Base-by-base conservation (phyloP, 495 filamentous ascomycete species). In the Copromyces sp. region DNA sequence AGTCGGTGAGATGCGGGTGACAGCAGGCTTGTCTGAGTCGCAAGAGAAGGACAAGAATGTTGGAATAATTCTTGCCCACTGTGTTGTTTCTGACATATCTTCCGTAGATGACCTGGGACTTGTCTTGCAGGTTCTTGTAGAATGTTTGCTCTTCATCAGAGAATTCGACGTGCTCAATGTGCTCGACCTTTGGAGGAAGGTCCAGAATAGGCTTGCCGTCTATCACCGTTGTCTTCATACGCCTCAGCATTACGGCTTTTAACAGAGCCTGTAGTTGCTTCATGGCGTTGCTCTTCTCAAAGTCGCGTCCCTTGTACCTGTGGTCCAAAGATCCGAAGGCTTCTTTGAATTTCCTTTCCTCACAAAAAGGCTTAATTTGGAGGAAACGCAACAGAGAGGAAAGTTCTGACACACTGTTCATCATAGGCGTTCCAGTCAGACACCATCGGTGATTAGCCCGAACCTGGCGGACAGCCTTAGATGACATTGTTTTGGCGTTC, bases 381-480 rank as follows among this genome's bases (percentile, higher is more conserved):
- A 98, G 84, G 80, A 98, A 99, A 32, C 85, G 86, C 69, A 99
- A 85, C 40, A 98, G 83, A 3, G 94, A 90, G 77, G 89, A 94
- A n/a, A 97, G 82, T 77, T 98, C 95, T 39, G 87, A 85, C 3
- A 95, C 88, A 16, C 85, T 89, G 76, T 99, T 98, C 90, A 95
- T 94, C 90, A 97, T 96, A 0, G 95, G 95, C 0, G 94, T 98
- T 8, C 95, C 95, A 12, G 92, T 96, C 81, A 99, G 89, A 77
- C 93, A 97, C 81, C 94, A 91, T 20, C 95, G 84, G 75, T 92
- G 89, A 39, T 82, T 87, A 17, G 92, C 82, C 68, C 88, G 80
- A 9, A 98, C 84, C 8, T 82, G 76, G 76, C 82, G 88, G 37
- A 87, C 89, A 8, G 88, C 95, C 70, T 83, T 82, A 0, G 92